Evolutionary conservation across 179 eudicot species (phyloP), one percentile per base, ranked within the genome.

Genomic region (Beta corolliflora): DNA sequence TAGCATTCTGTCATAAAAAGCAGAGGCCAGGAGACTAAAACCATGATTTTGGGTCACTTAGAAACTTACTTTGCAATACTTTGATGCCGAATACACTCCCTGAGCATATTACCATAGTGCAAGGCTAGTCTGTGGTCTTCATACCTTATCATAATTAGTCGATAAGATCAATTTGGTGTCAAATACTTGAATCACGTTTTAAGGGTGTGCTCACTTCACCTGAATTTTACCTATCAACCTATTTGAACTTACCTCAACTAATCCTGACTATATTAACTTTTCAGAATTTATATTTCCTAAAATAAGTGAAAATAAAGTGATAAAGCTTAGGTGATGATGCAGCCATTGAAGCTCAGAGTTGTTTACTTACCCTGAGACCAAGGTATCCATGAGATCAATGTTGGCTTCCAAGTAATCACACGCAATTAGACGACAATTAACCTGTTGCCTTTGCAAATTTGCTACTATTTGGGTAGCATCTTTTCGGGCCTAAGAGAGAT

Each of bases 51-150:
- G 18, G 2, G 53, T 25, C 29, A 74, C 91, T 36, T 36, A 36
- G 41, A 36, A 1, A 36, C 41, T 84, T 86, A 92, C 98, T 88
- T 92, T 81, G 98, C 98, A 25, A 92, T 90, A 81, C 82, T 87
- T 76, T 94, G 98, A 91, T 94, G 98, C 12, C 98, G 90, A 81
- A 92, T 90, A 82, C 96, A 93, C 73, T 93, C 98, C 74, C 94
- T 88, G 81, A 94, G 76, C 89, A 94, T 91, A 54, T 85, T 81
- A 48, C 96, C 96, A 83, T 90, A 94, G 78, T 87, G 91, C 84
- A 94, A 78, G 45, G 94, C 93, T 79, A 89, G 78, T 13, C 71
- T 84, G 5, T 90, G 85, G 77, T 90, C 89, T 36, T 93, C 94
- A 83, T 93, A 93, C 78, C 98, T 94, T 74, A 64, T 29, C 6